Evolutionary conservation across 2,329 filamentous ascomycete genomes (phyloP).

Genomic region (Fusarium anguioides): DNA sequence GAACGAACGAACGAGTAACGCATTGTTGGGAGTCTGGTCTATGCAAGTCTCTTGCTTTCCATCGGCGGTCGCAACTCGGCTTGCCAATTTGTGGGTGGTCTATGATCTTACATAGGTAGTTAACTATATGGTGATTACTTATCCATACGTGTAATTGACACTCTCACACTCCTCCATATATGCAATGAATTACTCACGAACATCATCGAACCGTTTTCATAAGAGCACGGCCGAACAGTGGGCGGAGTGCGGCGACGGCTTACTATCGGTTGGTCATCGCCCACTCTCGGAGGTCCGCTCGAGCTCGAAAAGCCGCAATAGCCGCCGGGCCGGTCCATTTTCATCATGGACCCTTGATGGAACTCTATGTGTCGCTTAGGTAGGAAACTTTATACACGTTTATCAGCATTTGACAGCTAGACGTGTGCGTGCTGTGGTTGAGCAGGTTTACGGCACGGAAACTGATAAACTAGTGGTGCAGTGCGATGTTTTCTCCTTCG

Average conservation of each 20-base stretch:
- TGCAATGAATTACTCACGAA: constrained; percentile 8
- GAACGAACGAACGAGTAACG: no score
- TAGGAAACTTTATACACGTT: neutral
- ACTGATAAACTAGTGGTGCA: constrained; percentile 1
- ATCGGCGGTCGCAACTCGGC: neutral
- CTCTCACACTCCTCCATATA: neutral
- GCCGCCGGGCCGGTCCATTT: constrained; percentile 46
- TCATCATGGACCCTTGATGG: constrained; percentile 21
- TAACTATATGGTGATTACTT: neutral
- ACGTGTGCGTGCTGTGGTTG: neutral
- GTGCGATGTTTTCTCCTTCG: constrained; percentile 15
- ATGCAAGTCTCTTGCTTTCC: neutral
- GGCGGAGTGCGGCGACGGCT: constrained; percentile 29
- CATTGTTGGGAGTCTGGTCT: neutral
- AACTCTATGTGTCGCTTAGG: constrained; percentile 20
- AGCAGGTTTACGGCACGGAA: constrained; percentile 22
- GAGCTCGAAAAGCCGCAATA: constrained; percentile 43
- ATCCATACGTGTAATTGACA: neutral
- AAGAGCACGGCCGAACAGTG: constrained; percentile 14
- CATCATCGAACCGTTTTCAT: constrained; percentile 24
- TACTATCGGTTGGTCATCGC: constrained; percentile 38
- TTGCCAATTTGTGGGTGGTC: neutral
- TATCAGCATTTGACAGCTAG: neutral
- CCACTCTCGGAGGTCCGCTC: constrained; percentile 31
- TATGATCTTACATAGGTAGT: neutral